A percentile compares a stretch with the other conserved stretches of the same genome.
Conservation (phyloP, 2,329 filamentous ascomycete genomes). For the Drechslerella dactyloides region DNA sequence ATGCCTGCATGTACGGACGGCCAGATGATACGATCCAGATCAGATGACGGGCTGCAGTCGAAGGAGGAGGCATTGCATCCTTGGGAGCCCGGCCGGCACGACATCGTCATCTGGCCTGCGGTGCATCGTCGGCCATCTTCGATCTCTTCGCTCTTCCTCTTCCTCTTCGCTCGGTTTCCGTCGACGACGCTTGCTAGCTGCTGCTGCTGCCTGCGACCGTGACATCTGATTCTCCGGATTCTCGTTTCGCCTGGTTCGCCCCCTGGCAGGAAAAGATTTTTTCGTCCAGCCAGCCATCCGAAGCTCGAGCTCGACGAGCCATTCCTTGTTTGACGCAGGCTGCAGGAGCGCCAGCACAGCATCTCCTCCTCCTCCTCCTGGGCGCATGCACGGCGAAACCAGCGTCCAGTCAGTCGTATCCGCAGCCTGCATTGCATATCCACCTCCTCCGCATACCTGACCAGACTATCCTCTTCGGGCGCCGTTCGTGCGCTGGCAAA, state of each 20-base stretch:
- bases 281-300: not conserved
- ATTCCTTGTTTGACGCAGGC: slow-evolving; percentile 7
- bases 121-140: no score
- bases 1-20: not conserved
- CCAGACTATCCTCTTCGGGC: slow-evolving; percentile 46
- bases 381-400: slow-evolving; percentile 7
- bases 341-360: slow-evolving; percentile 12
- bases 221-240: not conserved
- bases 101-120: not conserved
- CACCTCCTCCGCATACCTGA: slow-evolving; percentile 5
- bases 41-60: not conserved
- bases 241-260: not conserved
- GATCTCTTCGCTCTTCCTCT: not conserved
- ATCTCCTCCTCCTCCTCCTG: not conserved
- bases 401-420: slow-evolving; percentile 16
- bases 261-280: not conserved
- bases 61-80: no score
- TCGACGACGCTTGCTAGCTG: not conserved
- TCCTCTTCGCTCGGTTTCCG: not conserved
- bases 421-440: slow-evolving; percentile 20
- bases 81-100: not conserved
- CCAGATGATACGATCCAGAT: not conserved
- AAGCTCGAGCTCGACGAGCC: slow-evolving; percentile 1
- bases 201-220: not conserved
- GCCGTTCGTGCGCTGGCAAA: slow-evolving; percentile 44